Percentiles rank a stretch among this genome's conserved stretches.
phyloP scores from a whole-genome alignment of 352 stramenopile genomes.

The Phytophthora pini region DNA sequence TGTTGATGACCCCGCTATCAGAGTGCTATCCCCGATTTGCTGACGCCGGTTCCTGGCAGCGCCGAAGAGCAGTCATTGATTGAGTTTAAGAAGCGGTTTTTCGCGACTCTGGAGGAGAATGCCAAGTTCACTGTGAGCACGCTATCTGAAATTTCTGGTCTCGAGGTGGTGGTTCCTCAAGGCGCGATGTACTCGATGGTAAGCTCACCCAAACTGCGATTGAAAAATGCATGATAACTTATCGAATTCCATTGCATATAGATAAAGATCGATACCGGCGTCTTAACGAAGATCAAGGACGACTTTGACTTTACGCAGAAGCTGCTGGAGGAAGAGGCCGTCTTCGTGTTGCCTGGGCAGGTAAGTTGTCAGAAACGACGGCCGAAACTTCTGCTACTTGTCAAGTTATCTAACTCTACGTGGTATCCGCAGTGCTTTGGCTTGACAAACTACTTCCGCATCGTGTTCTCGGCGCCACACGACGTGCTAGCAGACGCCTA shows the following conservation, averaged over 20 bases:
- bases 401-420: slow-evolving; percentile 6
- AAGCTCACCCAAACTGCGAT: slow-evolving; percentile 9
- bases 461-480: slow-evolving; percentile 73
- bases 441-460: slow-evolving; percentile 76
- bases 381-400: not conserved
- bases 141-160: slow-evolving; percentile 78
- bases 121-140: slow-evolving; percentile 80
- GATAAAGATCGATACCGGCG: slow-evolving; percentile 66
- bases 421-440: slow-evolving; percentile 49
- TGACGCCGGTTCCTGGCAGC: slow-evolving; percentile 70
- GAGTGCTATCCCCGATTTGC: slow-evolving; percentile 82
- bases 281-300: slow-evolving; percentile 88
- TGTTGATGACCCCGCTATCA: slow-evolving; percentile 25
- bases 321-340: slow-evolving; percentile 95
- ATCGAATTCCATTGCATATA: slow-evolving; percentile 7
- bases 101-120: slow-evolving; percentile 85
- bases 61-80: slow-evolving; percentile 64
- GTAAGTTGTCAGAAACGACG: slow-evolving; percentile 17
- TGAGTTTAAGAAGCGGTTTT: slow-evolving; percentile 89
- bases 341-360: slow-evolving; percentile 94
- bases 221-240: not conserved
- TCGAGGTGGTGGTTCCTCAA: slow-evolving; percentile 90
- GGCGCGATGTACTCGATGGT: slow-evolving; percentile 97
- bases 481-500: slow-evolving; percentile 77
- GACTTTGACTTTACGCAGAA: slow-evolving; percentile 95